A percentile compares a stretch with the other conserved stretches of the same genome.
phyloP scores from a whole-genome alignment of 768 basidiomycete genomes.

The Xanthoconium purpureum region DNA sequence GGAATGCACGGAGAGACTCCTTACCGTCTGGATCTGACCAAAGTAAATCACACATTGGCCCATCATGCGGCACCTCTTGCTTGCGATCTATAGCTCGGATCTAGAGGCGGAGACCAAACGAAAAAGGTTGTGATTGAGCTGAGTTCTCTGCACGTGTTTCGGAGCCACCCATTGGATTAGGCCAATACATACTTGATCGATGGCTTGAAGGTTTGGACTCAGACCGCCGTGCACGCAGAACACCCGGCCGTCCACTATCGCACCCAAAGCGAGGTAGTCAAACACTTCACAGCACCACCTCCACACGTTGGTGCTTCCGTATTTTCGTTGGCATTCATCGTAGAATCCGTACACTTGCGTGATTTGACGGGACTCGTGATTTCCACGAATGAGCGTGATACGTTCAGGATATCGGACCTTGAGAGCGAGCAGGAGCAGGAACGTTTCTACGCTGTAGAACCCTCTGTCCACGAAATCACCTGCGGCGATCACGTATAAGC shows the following conservation, averaged over 20 bases:
- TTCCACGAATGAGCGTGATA: constrained; percentile 94
- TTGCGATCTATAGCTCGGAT: constrained; percentile 94
- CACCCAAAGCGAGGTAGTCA: constrained; percentile 91
- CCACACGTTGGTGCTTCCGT: constrained; percentile 93
- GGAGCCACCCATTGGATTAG: constrained; percentile 16
- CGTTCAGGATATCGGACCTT: constrained; percentile 98
- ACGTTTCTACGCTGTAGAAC: constrained; percentile 96
- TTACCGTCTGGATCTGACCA: constrained; percentile 99
- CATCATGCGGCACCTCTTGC: constrained; percentile 98
- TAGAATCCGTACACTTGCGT: constrained; percentile 95
- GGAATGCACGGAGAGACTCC: constrained; percentile 11
- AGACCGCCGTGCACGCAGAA: constrained; percentile 98
- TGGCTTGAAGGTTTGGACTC: constrained; percentile 79
- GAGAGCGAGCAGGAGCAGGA: constrained; percentile 88
- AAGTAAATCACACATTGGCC: constrained; percentile 97
- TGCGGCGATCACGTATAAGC: constrained; percentile 32
- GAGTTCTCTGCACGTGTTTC: constrained; percentile 10
- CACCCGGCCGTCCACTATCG: constrained; percentile 94
- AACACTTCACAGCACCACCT: constrained; percentile 98
- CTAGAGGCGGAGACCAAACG: constrained; percentile 38
- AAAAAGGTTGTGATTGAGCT: constrained; percentile 25
- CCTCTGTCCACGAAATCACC: constrained; percentile 98
- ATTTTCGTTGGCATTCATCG: constrained; percentile 96
- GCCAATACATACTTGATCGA: constrained; percentile 73
- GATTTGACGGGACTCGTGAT: constrained; percentile 97